Conservation (phyloP, 2,329 filamentous ascomycete genomes). For the Massarina eburnea region DNA sequence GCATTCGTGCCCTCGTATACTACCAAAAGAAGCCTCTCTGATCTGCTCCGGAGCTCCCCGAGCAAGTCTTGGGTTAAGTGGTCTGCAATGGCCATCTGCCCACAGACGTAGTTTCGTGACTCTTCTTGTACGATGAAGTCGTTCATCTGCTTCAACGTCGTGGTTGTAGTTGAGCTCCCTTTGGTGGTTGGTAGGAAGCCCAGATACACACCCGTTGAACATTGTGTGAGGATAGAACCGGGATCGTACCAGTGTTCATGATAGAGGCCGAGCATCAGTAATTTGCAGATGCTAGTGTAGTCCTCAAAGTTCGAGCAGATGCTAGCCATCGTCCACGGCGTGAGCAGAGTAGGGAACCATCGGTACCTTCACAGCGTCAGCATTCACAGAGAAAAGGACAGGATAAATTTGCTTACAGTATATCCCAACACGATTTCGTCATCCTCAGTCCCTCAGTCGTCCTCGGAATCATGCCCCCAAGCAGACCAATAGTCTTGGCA, state of each 20-base stretch:
- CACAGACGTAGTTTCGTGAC: slow-evolving; percentile 29
- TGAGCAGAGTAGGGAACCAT: slow-evolving; percentile 30
- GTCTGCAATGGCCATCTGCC: slow-evolving; percentile 33
- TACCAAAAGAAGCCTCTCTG: slow-evolving; percentile 20
- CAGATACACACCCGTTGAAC: slow-evolving; percentile 25
- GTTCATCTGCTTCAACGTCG: slow-evolving; percentile 5
- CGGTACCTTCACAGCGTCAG: slow-evolving; percentile 18
- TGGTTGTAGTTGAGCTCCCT: slow-evolving; percentile 12
- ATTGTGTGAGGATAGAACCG: slow-evolving; percentile 19
- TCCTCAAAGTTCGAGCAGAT: slow-evolving; percentile 36
- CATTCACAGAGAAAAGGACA: neutral
- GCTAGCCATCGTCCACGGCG: slow-evolving; percentile 25
- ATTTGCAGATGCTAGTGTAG: slow-evolving; percentile 29
- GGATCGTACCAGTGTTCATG: slow-evolving; percentile 29
- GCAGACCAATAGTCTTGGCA: slow-evolving; percentile 23
- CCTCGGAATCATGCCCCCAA: slow-evolving; percentile 29
- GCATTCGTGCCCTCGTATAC: slow-evolving; percentile 31
- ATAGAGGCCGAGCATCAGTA: slow-evolving; percentile 29
- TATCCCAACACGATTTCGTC: slow-evolving; percentile 35
- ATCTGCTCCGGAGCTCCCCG: slow-evolving; percentile 23
- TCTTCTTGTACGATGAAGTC: slow-evolving; percentile 17
- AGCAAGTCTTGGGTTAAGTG: slow-evolving; percentile 22
- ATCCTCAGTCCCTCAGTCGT: slow-evolving; percentile 24
- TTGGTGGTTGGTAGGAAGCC: slow-evolving; percentile 29
- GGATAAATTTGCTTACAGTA: slow-evolving; percentile 19